Base-by-base conservation (phyloP, 495 filamentous ascomycete species). In the Cladorrhinum samala region DNA sequence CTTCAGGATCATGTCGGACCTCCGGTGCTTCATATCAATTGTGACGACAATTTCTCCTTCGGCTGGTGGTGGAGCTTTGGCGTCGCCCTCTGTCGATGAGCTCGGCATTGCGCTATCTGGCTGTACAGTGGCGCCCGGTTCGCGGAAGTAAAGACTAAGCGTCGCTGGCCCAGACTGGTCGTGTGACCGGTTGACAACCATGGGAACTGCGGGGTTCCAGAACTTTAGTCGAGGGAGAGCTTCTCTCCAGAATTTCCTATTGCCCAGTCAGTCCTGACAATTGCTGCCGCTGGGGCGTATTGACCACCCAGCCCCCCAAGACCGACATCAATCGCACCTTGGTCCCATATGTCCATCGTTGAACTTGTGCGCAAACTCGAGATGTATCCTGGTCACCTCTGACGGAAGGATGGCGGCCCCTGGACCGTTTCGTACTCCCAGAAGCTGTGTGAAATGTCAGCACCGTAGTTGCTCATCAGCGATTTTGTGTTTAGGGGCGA, bases 211-310 rank as follows among this genome's bases (percentile, higher is more conserved):
- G 0, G 93, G 93, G 66, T 98, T 98, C 75, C 93, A 86, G 75
- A 85, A 97, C 77, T 98, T 95, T 20, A 98, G 75, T 56, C 88
- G 81, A 1, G 88, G 87, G 27, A 98, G 83, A 60, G 81, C 86
- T 36, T 82, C 70, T 45, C 80, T 83, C 91, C 89, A 96, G 78
- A 98, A 95, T 76, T 89, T 88, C 53, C 86, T 89, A 46, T 11
- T 24, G 2, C 36, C 2, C 25, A 13, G 13, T 23, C 47, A 52
- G 43, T 23, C 18, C 3, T 25, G 30, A 13, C 48, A 49, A 40
- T 52, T 36, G 21, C 11, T 25, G 27, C 11, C 11, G 27, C 14
- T 41, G 39, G 7, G 17, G 39, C 4, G 5, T 33, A 17, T 9
- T 42, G 6, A 33, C 19, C 13, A 24, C 20, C 8, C 6, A 21